Evolutionary conservation across 305 asterid species (phyloP).

Genomic region (Nicotiana rustica): DNA sequence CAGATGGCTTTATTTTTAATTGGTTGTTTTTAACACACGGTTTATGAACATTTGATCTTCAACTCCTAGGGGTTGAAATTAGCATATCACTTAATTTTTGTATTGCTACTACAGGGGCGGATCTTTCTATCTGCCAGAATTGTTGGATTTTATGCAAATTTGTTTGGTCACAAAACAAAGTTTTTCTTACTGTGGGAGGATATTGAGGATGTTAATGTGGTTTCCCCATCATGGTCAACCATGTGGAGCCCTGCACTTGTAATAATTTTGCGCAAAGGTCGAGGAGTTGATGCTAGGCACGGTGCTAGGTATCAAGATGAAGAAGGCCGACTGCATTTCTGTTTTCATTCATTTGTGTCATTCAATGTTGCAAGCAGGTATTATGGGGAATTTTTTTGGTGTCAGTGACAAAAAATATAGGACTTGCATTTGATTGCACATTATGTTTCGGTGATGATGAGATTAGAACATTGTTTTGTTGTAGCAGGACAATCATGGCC

Average conservation of each 20-base stretch:
- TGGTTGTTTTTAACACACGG: neutral
- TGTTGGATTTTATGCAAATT: conserved; percentile 82
- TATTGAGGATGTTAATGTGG: conserved; percentile 81
- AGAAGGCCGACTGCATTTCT: conserved; percentile 81
- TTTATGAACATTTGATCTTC: neutral
- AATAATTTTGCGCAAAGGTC: conserved; percentile 73
- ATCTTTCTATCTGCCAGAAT: conserved; percentile 87
- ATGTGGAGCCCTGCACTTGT: conserved; percentile 81
- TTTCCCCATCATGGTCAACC: conserved; percentile 77
- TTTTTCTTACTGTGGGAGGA: conserved; percentile 94
- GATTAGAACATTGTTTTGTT: conserved; percentile 15
- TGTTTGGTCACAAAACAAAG: conserved; percentile 85
- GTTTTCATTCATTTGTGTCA: conserved; percentile 81
- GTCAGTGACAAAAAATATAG: neutral
- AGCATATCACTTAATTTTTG: conserved; percentile 19
- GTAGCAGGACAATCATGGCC: conserved; percentile 80
- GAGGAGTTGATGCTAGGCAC: conserved; percentile 76
- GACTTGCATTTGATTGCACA: neutral
- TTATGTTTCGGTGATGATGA: neutral
- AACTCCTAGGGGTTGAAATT: conserved; percentile 5
- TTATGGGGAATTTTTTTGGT: neutral
- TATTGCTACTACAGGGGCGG: conserved; percentile 69
- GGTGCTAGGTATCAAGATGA: conserved; percentile 84
- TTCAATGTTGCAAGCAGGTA: conserved; percentile 86
- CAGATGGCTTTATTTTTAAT: neutral